These are phyloP conservation scores for Trichoderma koningii DNA, from an alignment of 2,329 filamentous ascomycete species.

Conservation along the genomic window DNA sequence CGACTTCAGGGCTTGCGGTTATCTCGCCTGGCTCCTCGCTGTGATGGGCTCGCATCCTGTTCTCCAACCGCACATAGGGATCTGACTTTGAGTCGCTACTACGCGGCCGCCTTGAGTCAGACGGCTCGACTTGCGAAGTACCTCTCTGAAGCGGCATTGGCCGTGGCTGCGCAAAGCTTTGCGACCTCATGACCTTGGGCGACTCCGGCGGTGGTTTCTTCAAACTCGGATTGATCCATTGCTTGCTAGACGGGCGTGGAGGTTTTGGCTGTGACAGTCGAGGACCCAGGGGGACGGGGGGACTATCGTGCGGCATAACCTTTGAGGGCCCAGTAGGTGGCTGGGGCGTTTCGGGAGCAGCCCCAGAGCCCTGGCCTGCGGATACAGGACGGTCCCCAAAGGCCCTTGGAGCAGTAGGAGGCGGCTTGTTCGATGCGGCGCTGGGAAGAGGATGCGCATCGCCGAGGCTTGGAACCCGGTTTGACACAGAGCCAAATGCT, in stretches of 20 bases:
- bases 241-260: conserved; percentile 57
- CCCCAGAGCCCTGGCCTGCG: conserved; percentile 43
- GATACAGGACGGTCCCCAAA: conserved; percentile 53
- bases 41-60: conserved; percentile 44
- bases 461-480: conserved; percentile 43
- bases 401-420: conserved; percentile 57
- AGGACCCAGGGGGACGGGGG: conserved; percentile 56
- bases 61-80: conserved; percentile 40
- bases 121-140: conserved; percentile 41
- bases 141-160: conserved; percentile 43
- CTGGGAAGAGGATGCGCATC: conserved; percentile 38
- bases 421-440: conserved; percentile 47
- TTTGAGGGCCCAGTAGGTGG: conserved; percentile 50
- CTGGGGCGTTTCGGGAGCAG: conserved; percentile 37
- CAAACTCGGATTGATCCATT: conserved; percentile 60
- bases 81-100: conserved; percentile 58
- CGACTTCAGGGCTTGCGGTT: conserved; percentile 45
- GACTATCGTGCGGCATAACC: conserved; percentile 44
- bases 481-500: conserved; percentile 58
- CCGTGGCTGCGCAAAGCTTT: conserved; percentile 51
- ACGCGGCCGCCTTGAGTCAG: conserved; percentile 49
- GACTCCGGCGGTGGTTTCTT: conserved; percentile 55
- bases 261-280: conserved; percentile 53
- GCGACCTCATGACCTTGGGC: conserved; percentile 53
- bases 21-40: conserved; percentile 54